Percentiles rank a stretch among this genome's conserved stretches.
Conservation (phyloP, 2,329 filamentous ascomycete species). For the Corynespora cassiicola region DNA sequence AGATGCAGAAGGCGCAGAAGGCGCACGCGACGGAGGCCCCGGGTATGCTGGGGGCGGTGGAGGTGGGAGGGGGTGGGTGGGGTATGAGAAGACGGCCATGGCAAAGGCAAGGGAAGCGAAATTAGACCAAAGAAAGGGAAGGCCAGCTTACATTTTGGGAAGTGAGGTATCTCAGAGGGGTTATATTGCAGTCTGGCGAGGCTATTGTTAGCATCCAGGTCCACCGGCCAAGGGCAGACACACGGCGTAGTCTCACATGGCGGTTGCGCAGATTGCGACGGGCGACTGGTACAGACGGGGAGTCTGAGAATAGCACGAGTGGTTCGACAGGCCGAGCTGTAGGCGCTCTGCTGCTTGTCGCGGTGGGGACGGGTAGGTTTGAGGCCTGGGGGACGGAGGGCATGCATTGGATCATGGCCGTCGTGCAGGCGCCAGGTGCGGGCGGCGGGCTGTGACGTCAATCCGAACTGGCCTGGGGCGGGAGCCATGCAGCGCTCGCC, state of each 20-base stretch:
- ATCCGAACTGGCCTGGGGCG: too few species aligned
- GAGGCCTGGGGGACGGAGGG: slow-evolving; percentile 23
- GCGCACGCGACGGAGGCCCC: slow-evolving; percentile 25
- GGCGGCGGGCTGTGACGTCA: slow-evolving; percentile 27
- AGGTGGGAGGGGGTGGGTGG: slow-evolving; percentile 24
- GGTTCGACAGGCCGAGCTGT: slow-evolving; percentile 13
- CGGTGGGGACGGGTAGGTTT: slow-evolving; percentile 18
- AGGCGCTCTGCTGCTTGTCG: slow-evolving; percentile 20
- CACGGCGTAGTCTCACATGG: slow-evolving; percentile 18
- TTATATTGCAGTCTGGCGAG: slow-evolving; percentile 21
- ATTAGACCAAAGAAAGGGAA: slow-evolving; percentile 19
- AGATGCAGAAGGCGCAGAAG: slow-evolving; percentile 25
- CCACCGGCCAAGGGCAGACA: too few species aligned
- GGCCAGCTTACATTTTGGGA: slow-evolving; percentile 43
- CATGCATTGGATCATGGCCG: slow-evolving; percentile 18
- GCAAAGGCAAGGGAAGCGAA: slow-evolving; percentile 11
- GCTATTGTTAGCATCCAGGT: slow-evolving; percentile 31
- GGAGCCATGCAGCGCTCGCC: too few species aligned
- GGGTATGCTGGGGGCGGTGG: slow-evolving; percentile 34
- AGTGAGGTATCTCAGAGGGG: too few species aligned
- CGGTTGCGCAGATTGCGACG: slow-evolving; percentile 22
- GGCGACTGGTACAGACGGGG: too few species aligned
- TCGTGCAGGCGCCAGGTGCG: slow-evolving; percentile 22
- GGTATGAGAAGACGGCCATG: slow-evolving; percentile 33
- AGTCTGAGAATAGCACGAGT: slow-evolving; percentile 4